A percentile compares a stretch with the other conserved stretches of the same genome.
phyloP scores from a whole-genome alignment of 2,329 filamentous ascomycete species.

The Pseudogymnoascus sp. region DNA sequence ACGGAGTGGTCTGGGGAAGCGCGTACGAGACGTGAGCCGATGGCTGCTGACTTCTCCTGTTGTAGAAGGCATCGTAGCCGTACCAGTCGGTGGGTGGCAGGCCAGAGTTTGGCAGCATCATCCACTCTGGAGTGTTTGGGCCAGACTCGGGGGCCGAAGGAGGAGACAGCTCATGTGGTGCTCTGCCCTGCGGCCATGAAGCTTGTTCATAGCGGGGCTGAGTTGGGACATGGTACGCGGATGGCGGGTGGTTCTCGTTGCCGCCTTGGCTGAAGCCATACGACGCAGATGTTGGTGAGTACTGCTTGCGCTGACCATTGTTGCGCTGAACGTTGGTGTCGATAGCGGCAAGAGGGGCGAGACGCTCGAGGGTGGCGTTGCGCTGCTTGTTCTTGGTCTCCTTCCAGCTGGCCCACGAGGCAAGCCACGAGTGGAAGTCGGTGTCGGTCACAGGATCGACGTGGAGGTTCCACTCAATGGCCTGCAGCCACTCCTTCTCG shows the following conservation, averaged over 20 bases:
- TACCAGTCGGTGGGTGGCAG: constrained; percentile 47
- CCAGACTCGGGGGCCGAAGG: constrained; percentile 47
- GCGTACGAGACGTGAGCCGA: constrained; percentile 28
- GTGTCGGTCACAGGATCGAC: constrained; percentile 56
- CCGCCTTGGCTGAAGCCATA: constrained; percentile 42
- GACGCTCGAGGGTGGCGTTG: constrained; percentile 31
- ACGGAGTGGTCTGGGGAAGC: constrained; percentile 38
- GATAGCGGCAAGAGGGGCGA: constrained; percentile 38
- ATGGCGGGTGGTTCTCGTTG: constrained; percentile 25
- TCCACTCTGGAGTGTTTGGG: constrained; percentile 46
- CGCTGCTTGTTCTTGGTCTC: constrained; percentile 35
- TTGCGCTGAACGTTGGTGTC: constrained; percentile 55
- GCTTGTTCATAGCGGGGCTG: constrained; percentile 22
- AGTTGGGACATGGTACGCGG: constrained; percentile 23
- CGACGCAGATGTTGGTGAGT: constrained; percentile 38
- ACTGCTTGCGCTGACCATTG: constrained; percentile 40
- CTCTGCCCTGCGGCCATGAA: constrained; percentile 28
- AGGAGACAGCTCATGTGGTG: constrained; percentile 38
- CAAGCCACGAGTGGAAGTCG: constrained; percentile 57
- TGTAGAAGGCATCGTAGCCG: constrained; percentile 41
- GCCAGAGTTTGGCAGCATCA: constrained; percentile 38
- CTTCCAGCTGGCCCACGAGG: constrained; percentile 59
- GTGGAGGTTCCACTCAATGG: constrained; percentile 62
- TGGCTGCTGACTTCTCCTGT: constrained; percentile 28
- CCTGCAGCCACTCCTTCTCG: constrained; percentile 61